phyloP scores from a whole-genome alignment of 805 yeast species.

The Pachysolen tannophilus region DNA sequence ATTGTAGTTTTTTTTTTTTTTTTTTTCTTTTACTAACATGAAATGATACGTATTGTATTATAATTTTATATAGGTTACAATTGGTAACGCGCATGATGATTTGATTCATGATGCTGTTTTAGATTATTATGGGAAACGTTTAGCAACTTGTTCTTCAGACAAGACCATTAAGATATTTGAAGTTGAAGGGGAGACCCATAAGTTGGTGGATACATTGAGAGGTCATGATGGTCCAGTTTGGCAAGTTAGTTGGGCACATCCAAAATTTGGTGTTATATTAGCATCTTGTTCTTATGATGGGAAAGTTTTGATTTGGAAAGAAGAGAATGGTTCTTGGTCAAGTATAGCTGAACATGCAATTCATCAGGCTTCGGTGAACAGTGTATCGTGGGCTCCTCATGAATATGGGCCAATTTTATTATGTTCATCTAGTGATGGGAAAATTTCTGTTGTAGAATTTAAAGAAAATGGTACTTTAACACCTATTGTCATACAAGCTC shows the following conservation, averaged over 20 bases:
- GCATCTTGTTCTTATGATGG: slow-evolving; percentile 97
- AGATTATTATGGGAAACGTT: slow-evolving; percentile 92
- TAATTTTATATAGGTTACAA: slow-evolving; percentile 48
- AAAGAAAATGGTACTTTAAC: slow-evolving; percentile 79
- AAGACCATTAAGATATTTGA: slow-evolving; percentile 93
- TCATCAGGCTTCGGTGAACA: slow-evolving; percentile 91
- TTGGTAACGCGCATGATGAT: slow-evolving; percentile 88
- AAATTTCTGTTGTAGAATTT: slow-evolving; percentile 83
- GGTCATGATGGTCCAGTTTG: slow-evolving; percentile 99
- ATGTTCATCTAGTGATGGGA: slow-evolving; percentile 91
- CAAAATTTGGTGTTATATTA: slow-evolving; percentile 89
- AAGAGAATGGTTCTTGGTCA: slow-evolving; percentile 83
- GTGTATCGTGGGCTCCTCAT: slow-evolving; percentile 95
- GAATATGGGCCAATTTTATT: slow-evolving; percentile 90
- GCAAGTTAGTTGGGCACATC: slow-evolving; percentile 99
- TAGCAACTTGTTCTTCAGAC: slow-evolving; percentile 96
- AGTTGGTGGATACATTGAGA: slow-evolving; percentile 70
- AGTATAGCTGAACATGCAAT: slow-evolving; percentile 79
- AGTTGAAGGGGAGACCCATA: slow-evolving; percentile 78
- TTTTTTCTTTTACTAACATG: no score
- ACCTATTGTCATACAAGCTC: slow-evolving; percentile 65
- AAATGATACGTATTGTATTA: no score
- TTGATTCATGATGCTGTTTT: slow-evolving; percentile 93
- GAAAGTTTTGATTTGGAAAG: slow-evolving; percentile 89
- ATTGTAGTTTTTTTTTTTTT: no score